A percentile compares a stretch with the other conserved stretches of the same genome.
These are phyloP conservation scores for Erysiphe pulchra DNA, from an alignment of 2,329 filamentous ascomycete species.

Conservation along the genomic window DNA sequence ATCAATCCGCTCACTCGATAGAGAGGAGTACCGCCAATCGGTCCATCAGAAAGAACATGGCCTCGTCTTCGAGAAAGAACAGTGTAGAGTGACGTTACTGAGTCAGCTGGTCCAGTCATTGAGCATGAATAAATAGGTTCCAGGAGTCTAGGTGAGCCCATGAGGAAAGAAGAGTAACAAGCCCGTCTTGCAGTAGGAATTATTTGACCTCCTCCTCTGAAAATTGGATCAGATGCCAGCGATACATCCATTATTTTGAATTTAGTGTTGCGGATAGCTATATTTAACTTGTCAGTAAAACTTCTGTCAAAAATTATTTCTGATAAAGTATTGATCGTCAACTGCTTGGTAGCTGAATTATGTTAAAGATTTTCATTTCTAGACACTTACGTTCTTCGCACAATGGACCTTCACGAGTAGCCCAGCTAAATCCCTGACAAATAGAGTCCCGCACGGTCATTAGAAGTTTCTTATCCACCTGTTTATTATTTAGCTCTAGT, in stretches of 20 bases:
- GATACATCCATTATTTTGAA: conserved; percentile 87
- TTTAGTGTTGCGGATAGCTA: conserved; percentile 88
- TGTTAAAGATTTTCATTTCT: conserved; percentile 1
- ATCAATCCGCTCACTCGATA: conserved; percentile 80
- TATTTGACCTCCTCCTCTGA: conserved; percentile 85
- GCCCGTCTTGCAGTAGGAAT: conserved; percentile 84
- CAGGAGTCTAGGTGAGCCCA: conserved; percentile 91
- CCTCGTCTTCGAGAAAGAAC: conserved; percentile 70
- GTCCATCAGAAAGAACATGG: conserved; percentile 82
- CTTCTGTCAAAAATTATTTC: neutral
- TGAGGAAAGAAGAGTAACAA: conserved; percentile 88
- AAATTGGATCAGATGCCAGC: conserved; percentile 74
- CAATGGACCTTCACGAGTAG: conserved; percentile 75
- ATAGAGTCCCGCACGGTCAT: conserved; percentile 76
- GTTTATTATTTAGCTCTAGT: neutral
- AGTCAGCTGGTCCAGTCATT: conserved; percentile 78
- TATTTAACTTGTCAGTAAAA: conserved; percentile 10
- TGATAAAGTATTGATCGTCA: too few species aligned
- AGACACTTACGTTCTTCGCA: conserved; percentile 79
- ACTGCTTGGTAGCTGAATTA: too few species aligned
- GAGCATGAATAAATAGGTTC: conserved; percentile 83
- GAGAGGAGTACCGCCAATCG: conserved; percentile 78
- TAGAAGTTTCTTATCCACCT: conserved; percentile 79
- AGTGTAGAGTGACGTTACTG: conserved; percentile 73
- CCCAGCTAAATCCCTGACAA: conserved; percentile 92